Evolutionary conservation across 495 filamentous ascomycete species (phyloP).

Genomic region (Penicillium nucicola): DNA sequence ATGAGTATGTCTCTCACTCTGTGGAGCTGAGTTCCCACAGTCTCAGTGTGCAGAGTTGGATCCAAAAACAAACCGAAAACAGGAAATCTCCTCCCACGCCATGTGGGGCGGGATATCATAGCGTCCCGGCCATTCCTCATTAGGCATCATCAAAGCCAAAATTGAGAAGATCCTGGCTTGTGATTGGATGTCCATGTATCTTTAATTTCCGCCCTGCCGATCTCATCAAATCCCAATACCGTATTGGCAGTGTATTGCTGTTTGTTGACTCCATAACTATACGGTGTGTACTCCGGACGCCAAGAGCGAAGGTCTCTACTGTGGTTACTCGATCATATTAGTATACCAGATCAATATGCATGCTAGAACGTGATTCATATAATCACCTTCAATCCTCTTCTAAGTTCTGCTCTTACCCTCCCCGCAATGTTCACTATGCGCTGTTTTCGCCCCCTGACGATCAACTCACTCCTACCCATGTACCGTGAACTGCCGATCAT

Average conservation of each 20-base stretch:
- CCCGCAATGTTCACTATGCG: not conserved
- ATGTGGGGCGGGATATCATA: constrained; percentile 15
- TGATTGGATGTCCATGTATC: constrained; percentile 4
- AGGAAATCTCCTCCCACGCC: constrained; percentile 13
- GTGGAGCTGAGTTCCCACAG: not conserved
- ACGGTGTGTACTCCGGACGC: not conserved
- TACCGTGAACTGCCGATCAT: constrained; percentile 3
- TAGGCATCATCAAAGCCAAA: constrained; percentile 9
- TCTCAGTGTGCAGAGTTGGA: constrained; percentile 4
- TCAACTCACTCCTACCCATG: not conserved
- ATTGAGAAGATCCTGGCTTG: not conserved
- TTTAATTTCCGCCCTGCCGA: constrained; percentile 28
- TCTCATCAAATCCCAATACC: constrained; percentile 5
- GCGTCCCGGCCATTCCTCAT: constrained; percentile 8
- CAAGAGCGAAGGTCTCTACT: not conserved
- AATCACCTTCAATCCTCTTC: too few relatives aligned
- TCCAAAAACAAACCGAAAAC: constrained; percentile 5
- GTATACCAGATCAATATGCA: not conserved
- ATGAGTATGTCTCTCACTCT: not conserved
- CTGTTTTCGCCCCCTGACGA: constrained; percentile 11
- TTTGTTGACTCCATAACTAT: not conserved
- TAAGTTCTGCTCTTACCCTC: not conserved
- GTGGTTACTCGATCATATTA: too few relatives aligned
- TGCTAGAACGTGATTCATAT: too few relatives aligned
- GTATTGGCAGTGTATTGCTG: not conserved